Percentiles rank a stretch among this genome's conserved stretches.
These are phyloP conservation scores for Phytophthora brassicae DNA, from an alignment of 352 stramenopile species.

Conservation along the genomic window DNA sequence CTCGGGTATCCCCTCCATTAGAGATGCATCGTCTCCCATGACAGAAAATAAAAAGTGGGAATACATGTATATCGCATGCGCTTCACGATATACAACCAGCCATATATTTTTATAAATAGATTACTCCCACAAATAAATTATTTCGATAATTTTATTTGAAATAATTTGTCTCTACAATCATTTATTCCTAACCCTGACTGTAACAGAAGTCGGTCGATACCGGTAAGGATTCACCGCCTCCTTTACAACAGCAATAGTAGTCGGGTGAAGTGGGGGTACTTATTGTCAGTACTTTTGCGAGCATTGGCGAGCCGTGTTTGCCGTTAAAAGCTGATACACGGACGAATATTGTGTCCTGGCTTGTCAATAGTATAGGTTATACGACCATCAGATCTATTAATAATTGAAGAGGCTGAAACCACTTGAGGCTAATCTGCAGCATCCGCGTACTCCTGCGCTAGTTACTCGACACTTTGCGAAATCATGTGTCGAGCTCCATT, in stretches of 20 bases:
- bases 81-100: too few species aligned
- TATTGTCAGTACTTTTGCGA: constrained; percentile 45
- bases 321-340: constrained; percentile 90
- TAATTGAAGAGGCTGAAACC: constrained; percentile 17
- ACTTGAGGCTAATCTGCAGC: constrained; percentile 56
- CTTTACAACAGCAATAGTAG: constrained; percentile 13
- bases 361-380: constrained; percentile 79
- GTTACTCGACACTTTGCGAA: constrained; percentile 33
- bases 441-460: constrained; percentile 38
- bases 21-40: too few species aligned
- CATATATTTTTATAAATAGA: too few species aligned
- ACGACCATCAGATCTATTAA: constrained; percentile 12
- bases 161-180: too few species aligned
- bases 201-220: constrained; percentile 68
- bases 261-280: constrained; percentile 21
- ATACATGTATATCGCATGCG: too few species aligned
- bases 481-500: constrained; percentile 62
- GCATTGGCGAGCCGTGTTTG: constrained; percentile 70
- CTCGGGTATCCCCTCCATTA: too few species aligned
- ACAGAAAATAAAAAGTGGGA: too few species aligned
- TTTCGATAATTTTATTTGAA: too few species aligned
- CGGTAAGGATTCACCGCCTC: constrained; percentile 55
- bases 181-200: too few species aligned
- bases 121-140: too few species aligned
- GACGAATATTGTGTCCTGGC: constrained; percentile 84